Evolutionary conservation across 2,329 filamentous ascomycete species (phyloP), one percentile per base, ranked within the genome.

Genomic region (Cadophora gregata): DNA sequence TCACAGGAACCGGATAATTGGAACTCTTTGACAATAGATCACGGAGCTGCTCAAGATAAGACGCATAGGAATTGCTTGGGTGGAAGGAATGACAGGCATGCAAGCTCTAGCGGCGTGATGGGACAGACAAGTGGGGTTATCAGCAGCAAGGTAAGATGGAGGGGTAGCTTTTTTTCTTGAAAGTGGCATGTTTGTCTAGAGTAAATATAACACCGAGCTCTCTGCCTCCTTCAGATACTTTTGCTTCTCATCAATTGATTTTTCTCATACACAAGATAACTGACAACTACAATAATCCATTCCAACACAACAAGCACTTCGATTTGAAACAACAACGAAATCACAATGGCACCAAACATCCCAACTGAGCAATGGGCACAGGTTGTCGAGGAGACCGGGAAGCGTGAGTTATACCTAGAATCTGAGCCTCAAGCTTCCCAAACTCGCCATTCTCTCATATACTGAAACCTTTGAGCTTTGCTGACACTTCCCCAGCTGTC

Each of bases 331-430:
- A 60, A 29, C 29, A 62, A 61, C 21, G 25, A 51, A 63, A 55
- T 65, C 69, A 71, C 36, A 64, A 75, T 75, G 73, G 67, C 76
- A 62, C 73, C 76, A 63, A 72, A 76, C 67, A 86, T 97, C 76
- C 95, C 95, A 67, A 87, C 85, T 60, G 89, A 89, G 80, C 95
- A 98, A 84, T 96, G 91, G 93, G 95, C 95, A 61, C 92, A 96
- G 81, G 92, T 98, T 74, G 85, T 96, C 75, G 92, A 97, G 81
- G 87, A 93, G 84, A 89, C 85, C 65, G 93, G 92, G 73, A 90
- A 89, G 64, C 87, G 89, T 83, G 83, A 76, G 86, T 82, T 47
- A 78, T 12, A 12, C 38, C 33, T 5, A 31, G 25, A 45, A 48
- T 33, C 31, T 21, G 25, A 16, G 14, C 27, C 27, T 33, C 33